phyloP scores from a whole-genome alignment of 805 yeast species.

The Candida anglica region DNA sequence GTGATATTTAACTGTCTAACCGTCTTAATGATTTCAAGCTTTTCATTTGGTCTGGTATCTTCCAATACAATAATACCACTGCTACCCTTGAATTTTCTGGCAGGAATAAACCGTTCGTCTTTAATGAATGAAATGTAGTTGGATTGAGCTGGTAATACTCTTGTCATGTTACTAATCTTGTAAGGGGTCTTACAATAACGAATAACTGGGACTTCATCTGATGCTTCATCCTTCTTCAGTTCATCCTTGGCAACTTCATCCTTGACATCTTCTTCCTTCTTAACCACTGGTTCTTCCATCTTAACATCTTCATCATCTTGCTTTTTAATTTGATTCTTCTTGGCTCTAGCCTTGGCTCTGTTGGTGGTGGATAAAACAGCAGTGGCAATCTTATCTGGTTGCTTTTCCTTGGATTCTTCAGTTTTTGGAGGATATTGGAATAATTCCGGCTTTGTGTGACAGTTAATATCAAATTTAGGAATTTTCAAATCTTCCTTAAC shows the following conservation, averaged over 20 bases:
- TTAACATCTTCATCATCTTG: constrained; percentile 37
- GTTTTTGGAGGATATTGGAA: constrained; percentile 89
- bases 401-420: constrained; percentile 75
- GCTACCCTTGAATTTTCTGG: constrained; percentile 66
- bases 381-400: constrained; percentile 83
- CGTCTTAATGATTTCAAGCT: constrained; percentile 69
- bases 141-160: constrained; percentile 88
- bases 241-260: constrained; percentile 15
- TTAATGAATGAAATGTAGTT: constrained; percentile 75
- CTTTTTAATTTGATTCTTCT: constrained; percentile 52
- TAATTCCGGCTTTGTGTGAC: constrained; percentile 73
- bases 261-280: constrained; percentile 13
- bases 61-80: constrained; percentile 70
- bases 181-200: constrained; percentile 64
- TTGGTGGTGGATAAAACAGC: constrained; percentile 94
- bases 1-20: constrained; percentile 72
- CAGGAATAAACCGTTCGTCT: constrained; percentile 75
- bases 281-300: constrained; percentile 31
- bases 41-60: constrained; percentile 60
- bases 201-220: constrained; percentile 31
- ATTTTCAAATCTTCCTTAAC: constrained; percentile 80
- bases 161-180: constrained; percentile 71
- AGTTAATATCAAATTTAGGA: constrained; percentile 77
- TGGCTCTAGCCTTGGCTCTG: constrained; percentile 90
- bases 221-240: constrained; percentile 11